Evolutionary conservation across 441 rosid genomes (phyloP).

Genomic region (Eruca vesicaria): DNA sequence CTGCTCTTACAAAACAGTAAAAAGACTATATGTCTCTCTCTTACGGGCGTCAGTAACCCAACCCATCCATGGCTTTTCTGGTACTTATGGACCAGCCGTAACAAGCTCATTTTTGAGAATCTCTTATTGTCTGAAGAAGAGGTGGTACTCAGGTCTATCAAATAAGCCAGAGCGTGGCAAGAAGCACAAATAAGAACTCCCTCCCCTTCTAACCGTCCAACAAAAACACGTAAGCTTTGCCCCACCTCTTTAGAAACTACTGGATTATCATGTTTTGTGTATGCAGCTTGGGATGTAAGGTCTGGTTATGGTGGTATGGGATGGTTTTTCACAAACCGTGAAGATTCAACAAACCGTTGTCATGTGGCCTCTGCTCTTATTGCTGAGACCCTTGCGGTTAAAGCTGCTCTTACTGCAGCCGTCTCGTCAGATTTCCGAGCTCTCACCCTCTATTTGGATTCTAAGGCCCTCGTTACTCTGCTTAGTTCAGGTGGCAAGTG

Average conservation of each 20-base stretch:
- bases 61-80: no score
- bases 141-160: neutral
- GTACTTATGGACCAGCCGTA: no score
- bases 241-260: neutral
- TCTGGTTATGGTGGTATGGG: neutral
- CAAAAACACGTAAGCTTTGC: neutral
- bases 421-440: neutral
- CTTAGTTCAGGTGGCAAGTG: neutral
- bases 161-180: neutral
- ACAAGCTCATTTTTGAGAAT: no score
- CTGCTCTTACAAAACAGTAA: no score
- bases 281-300: neutral
- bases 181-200: neutral
- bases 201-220: neutral
- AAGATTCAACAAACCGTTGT: neutral
- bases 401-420: neutral
- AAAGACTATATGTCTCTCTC: no score
- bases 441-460: neutral
- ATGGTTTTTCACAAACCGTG: neutral
- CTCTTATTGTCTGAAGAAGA: neutral
- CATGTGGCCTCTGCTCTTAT: neutral
- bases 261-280: neutral
- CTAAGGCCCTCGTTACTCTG: neutral
- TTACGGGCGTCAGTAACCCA: no score
- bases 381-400: neutral